Base-by-base conservation (phyloP, 1,284 basidiomycete genomes). In the Ceratorhiza oryzae-sativae region DNA sequence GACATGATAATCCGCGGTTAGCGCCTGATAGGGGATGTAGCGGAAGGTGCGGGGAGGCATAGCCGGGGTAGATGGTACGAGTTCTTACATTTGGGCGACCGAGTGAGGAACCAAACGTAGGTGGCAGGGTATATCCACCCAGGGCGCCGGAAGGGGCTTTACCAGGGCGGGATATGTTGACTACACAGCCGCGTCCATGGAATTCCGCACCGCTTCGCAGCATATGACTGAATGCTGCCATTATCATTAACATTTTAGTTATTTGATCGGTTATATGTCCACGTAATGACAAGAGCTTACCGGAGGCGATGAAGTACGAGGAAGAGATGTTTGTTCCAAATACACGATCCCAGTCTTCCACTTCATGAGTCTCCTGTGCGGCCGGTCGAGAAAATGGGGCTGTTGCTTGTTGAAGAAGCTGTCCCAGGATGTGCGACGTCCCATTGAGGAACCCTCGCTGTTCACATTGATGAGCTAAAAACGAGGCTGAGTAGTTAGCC, bases 271-370 rank as follows among this genome's bases (percentile, higher is more conserved):
- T 9, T 45, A 34, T 13, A 15, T 20, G 34, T 10, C 53, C 20
- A 56, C 32, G 39, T 25, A 20, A 32, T n/a, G 10, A 32, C 2
- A 18, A 32, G 39, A 18, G 25, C 65, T 25, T 46, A 68, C 65
- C 65, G 36, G 65, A 56, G 49, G 65, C 65, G 42, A 68, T 68
- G 65, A 68, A 68, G 65, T 68, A 68, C 8, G 65, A 68, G 10
- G 65, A 68, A 8, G 65, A 68, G n/a, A 68, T 68, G 15, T 68
- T 68, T 15, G 65, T 68, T 20, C 65, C 65, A 23, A 68, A 68
- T 10, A 68, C 65, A 12, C 65, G 65, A 27, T 68, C 65, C 65
- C 65, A 68, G 39, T 68, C 65, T 46, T 68, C 65, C 15, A 68
- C 65, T 46, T 68, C 65, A 20, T 68, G 65, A 3, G 65, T 68